These are phyloP conservation scores for Avena sativa DNA, from an alignment of 176 grass and related monocot genomes.

Conservation along the genomic window DNA sequence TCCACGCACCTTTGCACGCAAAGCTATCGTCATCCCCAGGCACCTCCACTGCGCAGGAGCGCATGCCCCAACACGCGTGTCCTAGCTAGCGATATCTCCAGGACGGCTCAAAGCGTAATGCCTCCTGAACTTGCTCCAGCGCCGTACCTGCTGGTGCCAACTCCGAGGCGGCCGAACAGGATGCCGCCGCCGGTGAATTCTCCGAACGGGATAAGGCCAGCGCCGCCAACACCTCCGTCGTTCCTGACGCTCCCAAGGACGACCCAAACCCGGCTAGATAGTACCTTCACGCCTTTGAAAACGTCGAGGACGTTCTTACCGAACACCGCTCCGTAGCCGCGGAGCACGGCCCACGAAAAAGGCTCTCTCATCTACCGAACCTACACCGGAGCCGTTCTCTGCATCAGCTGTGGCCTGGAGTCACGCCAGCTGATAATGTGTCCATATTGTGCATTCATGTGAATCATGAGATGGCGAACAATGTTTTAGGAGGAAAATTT, in stretches of 20 bases:
- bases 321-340: slow-evolving; percentile 43
- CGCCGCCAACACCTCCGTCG: not conserved
- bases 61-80: not conserved
- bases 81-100: too few relatives aligned
- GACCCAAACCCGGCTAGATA: slow-evolving; percentile 36
- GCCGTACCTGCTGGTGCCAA: slow-evolving; percentile 5
- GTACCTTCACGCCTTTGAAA: slow-evolving; percentile 55
- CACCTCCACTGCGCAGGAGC: too few relatives aligned
- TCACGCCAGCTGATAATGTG: too few relatives aligned
- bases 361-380: slow-evolving; percentile 35
- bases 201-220: not conserved
- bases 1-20: too few relatives aligned
- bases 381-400: not conserved
- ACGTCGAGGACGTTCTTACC: slow-evolving; percentile 55
- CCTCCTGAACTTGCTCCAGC: slow-evolving; percentile 1
- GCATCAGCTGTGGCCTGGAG: not conserved
- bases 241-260: slow-evolving; percentile 36
- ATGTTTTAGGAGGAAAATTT: too few relatives aligned
- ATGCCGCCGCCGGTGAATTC: not conserved
- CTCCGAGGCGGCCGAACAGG: slow-evolving; percentile 12
- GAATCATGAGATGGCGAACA: too few relatives aligned
- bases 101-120: slow-evolving; percentile 42
- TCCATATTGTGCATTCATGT: too few relatives aligned
- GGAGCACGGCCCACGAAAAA: slow-evolving; percentile 40
- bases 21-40: too few relatives aligned